These are phyloP conservation scores for Termitomyces sp. DNA, from an alignment of 768 basidiomycete genomes.

Conservation along the genomic window DNA sequence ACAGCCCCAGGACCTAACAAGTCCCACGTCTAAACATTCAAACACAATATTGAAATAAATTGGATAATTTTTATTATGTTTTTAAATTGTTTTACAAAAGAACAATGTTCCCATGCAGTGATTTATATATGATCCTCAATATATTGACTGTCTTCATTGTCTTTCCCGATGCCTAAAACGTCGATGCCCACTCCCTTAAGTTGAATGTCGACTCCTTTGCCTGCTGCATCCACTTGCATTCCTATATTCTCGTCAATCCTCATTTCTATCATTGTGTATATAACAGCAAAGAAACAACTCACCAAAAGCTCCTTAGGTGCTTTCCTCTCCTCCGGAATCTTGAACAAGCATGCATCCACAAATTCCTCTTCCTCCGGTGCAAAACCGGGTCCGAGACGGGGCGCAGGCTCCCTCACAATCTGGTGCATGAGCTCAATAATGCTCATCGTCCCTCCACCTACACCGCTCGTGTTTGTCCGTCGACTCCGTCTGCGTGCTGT, in stretches of 20 bases:
- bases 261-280: background rate
- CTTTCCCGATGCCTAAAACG: slow-evolving; percentile 34
- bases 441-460: slow-evolving; percentile 93
- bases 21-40: too few species aligned
- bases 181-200: slow-evolving; percentile 73
- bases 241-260: background rate
- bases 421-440: slow-evolving; percentile 96
- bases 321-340: slow-evolving; percentile 77
- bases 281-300: slow-evolving; percentile 14
- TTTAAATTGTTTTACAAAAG: too few species aligned
- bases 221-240: slow-evolving; percentile 52
- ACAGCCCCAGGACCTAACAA: too few species aligned
- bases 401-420: slow-evolving; percentile 98
- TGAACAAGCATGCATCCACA: slow-evolving; percentile 83
- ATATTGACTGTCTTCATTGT: too few species aligned
- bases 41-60: too few species aligned
- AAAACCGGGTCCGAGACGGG: slow-evolving; percentile 66
- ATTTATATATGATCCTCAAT: background rate
- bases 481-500: slow-evolving; percentile 64
- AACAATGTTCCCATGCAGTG: too few species aligned
- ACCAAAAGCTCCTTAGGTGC: slow-evolving; percentile 85
- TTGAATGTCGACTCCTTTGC: slow-evolving; percentile 55
- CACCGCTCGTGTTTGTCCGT: slow-evolving; percentile 58
- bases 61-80: too few species aligned
- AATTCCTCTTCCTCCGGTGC: slow-evolving; percentile 73